Evolutionary conservation across 2,329 filamentous ascomycete genomes (phyloP), one percentile per base, ranked within the genome.

Genomic region (Madurella mycetomatis): DNA sequence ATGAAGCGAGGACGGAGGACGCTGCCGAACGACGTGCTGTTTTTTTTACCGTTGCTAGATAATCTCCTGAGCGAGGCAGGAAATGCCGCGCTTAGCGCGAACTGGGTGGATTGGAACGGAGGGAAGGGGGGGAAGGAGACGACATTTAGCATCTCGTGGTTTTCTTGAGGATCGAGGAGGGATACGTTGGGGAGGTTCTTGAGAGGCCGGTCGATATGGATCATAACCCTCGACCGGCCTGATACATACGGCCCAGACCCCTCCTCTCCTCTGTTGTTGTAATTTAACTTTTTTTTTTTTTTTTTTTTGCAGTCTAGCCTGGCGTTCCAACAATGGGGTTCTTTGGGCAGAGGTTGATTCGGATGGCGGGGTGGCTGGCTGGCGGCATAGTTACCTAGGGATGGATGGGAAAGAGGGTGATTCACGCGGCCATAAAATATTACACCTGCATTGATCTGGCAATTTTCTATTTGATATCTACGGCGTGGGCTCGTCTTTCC

Each of bases 241-340:
- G 9, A 11, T 37, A 5, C 9, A 37, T 9, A 4, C 11, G 4
- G 11, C 9, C 34, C 34, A 12, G 4, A 9, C 2, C 13, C 34
- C 34, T 37, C 43, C 34, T 11, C 25, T 44, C 40, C 48, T 49
- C 30, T 37, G 9, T 30, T 42, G 32, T 47, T 51, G 2, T 34
- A 16, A 32, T 15, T 25, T 25, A 25, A 7, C n/a, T n/a, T n/a
- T n/a, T n/a, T n/a, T 9, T 42, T 30, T 41, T 43, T 51, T 42
- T 40, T 40, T 47, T 54, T 52, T 12, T 41, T 13, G 18, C 40
- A 47, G 49, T 46, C 51, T 43, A 60, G 57, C 57, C 55, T 54
- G 59, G 57, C 59, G 57, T 61, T 59, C 47, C 54, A 52, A 54
- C 49, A 54, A 17, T 49, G 52, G 49, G 34, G 25, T 52, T 45